phyloP scores from a whole-genome alignment of 306 rosid species.

The Pyrus pyrifolia region DNA sequence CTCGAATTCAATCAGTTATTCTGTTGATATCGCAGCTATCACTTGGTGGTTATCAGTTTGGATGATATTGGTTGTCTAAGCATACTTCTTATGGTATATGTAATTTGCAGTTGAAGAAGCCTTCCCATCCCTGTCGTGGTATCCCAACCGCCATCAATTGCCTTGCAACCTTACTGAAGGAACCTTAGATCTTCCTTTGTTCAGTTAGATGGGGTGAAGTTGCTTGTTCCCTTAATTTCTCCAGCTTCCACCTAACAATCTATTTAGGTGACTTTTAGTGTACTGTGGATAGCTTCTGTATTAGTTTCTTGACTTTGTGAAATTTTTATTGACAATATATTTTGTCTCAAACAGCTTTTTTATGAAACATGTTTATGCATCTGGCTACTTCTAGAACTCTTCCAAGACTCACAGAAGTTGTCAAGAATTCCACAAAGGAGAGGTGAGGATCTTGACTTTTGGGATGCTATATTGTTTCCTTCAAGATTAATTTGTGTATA shows the following conservation, averaged over 20 bases:
- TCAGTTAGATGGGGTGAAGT: conserved; percentile 81
- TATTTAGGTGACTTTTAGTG: conserved; percentile 59
- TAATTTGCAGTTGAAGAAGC: conserved; percentile 69
- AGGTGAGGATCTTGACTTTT: conserved; percentile 48
- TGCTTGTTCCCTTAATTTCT: conserved; percentile 80
- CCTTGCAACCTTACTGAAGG: conserved; percentile 81
- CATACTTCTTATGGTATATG: conserved; percentile 3
- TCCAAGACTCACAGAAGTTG: conserved; percentile 77
- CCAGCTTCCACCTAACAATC: conserved; percentile 98
- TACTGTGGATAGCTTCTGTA: conserved; percentile 1
- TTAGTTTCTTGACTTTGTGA: neutral
- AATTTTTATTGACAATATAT: conserved; percentile 15
- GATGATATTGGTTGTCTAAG: neutral
- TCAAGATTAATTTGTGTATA: neutral
- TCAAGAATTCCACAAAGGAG: conserved; percentile 92
- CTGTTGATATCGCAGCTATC: neutral
- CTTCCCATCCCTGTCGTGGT: conserved; percentile 81
- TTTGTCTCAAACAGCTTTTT: conserved; percentile 64
- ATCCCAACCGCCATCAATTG: conserved; percentile 77
- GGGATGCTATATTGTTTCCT: conserved; percentile 9
- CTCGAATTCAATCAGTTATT: neutral
- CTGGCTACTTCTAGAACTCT: conserved; percentile 93
- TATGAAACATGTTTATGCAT: conserved; percentile 90
- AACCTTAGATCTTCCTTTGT: conserved; percentile 84
- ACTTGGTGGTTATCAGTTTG: neutral